Evolutionary conservation across 2,329 filamentous ascomycete species (phyloP), one percentile per base, ranked within the genome.

Genomic region (Phyllachora maydis): DNA sequence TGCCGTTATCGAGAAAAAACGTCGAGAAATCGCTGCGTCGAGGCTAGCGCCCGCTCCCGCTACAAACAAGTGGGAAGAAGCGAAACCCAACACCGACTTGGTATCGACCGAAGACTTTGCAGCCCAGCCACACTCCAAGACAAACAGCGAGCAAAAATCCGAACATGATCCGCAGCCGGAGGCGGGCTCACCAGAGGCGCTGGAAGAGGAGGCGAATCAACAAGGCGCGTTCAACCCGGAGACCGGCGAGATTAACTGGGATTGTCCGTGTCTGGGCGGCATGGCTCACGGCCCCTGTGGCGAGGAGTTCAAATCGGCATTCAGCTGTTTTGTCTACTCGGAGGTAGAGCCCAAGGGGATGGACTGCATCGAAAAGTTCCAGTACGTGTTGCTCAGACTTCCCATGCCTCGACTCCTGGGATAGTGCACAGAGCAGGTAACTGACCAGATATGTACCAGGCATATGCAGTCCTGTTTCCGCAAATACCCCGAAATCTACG

Each of bases 221-320:
- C 71, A 95, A 49, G 88, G 81, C 26, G 88, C 88, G 1, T 98
- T 95, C 56, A 91, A 98, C 50, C 82, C 83, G 3, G 88, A 95
- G 56, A 98, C 88, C 7, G 88, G 88, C 36, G 88, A 98, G 62
- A 98, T 98, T 53, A 98, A 98, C 60, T 98, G 88, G 88, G 88
- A 95, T 46, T 98, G 88, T 50, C 88, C 88, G 10, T 98, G 88
- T 47, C 56, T 98, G 16, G 88, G 88, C 23, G 88, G 88, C 25
- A 98, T 98, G 88, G 88, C 88, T 6, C 55, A 92, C 42, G 88
- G 88, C 0, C 88, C 88, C 25, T 98, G 88, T 45, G 88, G 88
- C 22, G 79, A 90, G 45, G 72, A 95, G 41, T 98, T 98, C 64
- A 82, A 74, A 56, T 71, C 72, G 13, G 88, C 88, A 0, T 98